Conservation (phyloP, 148 eudicot species). For the Persicaria tinctoria region DNA sequence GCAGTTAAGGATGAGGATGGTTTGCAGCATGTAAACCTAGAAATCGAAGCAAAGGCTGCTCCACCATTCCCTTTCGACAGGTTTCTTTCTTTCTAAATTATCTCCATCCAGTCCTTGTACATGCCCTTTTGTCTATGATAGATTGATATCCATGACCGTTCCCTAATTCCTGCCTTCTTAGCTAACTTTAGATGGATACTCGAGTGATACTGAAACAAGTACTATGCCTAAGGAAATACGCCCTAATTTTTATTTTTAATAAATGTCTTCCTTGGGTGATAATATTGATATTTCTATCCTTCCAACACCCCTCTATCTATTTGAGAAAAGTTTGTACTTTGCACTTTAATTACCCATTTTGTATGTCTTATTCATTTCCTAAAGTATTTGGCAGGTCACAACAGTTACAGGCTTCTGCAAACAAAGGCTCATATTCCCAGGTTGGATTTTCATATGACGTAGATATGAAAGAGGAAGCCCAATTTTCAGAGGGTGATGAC, state of each 20-base stretch:
- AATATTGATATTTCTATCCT: not conserved
- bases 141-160: not conserved
- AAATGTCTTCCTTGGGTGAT: not conserved
- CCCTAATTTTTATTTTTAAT: not conserved
- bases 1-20: conserved; percentile 93
- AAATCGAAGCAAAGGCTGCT: conserved; percentile 78
- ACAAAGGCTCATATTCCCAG: conserved; percentile 90
- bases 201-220: not conserved
- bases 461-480: conserved; percentile 58
- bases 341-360: not conserved
- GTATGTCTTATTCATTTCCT: not conserved
- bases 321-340: not conserved
- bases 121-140: not conserved
- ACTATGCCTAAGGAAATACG: not conserved
- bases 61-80: conserved; percentile 67
- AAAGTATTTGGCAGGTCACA: conserved; percentile 40
- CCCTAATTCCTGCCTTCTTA: not conserved
- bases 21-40: conserved; percentile 85
- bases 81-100: conserved; percentile 24
- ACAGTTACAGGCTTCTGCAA: conserved; percentile 58
- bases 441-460: conserved; percentile 98
- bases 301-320: not conserved
- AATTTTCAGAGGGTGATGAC: conserved; percentile 64
- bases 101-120: not conserved
- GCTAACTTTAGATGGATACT: not conserved